These are phyloP conservation scores for Filobasidium wieringae DNA, from an alignment of 768 basidiomycete genomes.

Conservation along the genomic window DNA sequence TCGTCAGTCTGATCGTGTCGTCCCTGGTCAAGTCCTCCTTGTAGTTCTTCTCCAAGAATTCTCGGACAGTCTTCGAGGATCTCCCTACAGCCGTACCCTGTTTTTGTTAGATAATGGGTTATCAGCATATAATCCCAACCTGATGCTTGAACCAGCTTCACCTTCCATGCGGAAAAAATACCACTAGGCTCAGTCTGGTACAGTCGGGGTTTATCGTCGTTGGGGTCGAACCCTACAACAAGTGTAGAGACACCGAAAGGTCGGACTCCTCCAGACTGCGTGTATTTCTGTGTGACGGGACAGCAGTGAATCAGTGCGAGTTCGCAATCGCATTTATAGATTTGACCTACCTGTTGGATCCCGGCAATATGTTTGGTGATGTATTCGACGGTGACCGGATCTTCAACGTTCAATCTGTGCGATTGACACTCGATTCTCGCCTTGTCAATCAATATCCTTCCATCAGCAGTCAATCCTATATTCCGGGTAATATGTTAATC, in stretches of 20 bases:
- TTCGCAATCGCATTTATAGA: not conserved
- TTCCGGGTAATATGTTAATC: not conserved
- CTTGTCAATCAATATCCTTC: conserved; percentile 93
- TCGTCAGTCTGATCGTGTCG: conserved; percentile 83
- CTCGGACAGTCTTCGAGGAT: conserved; percentile 94
- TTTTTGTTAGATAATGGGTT: too few species aligned
- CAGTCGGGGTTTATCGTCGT: conserved; percentile 72
- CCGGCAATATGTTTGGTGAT: conserved; percentile 96
- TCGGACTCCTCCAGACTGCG: conserved; percentile 95
- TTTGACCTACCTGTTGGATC: conserved; percentile 77
- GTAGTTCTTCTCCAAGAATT: conserved; percentile 97
- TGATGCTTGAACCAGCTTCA: too few species aligned
- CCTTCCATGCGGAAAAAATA: conserved; percentile 98
- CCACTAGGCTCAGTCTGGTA: conserved; percentile 98
- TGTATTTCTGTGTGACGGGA: conserved; percentile 58
- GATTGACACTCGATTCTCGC: conserved; percentile 96
- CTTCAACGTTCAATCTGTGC: conserved; percentile 91
- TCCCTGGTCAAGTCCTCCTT: conserved; percentile 78
- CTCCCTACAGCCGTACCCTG: conserved; percentile 98
- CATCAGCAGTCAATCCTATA: conserved; percentile 89
- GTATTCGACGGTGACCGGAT: conserved; percentile 95
- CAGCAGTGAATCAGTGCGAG: not conserved
- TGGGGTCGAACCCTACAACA: conserved; percentile 91
- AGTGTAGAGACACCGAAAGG: conserved; percentile 97
- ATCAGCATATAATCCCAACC: not conserved